Base-by-base conservation (phyloP, 2,329 filamentous ascomycete genomes). In the Fusarium chaquense region DNA sequence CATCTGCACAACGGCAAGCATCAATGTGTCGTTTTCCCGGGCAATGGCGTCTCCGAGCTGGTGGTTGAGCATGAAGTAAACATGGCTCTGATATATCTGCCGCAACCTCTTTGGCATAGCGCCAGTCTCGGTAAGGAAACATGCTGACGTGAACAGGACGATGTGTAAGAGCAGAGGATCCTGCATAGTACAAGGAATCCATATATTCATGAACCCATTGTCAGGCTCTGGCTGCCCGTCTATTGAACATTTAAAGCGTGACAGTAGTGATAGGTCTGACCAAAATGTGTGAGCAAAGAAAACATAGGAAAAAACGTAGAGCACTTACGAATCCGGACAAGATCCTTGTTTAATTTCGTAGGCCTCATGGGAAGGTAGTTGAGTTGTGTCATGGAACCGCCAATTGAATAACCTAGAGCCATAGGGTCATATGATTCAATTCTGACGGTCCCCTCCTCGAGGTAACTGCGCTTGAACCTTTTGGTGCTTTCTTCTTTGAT, bases 91-190 rank as follows among this genome's bases (percentile, higher is more conserved):
- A 65, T 84, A 79, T 11, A 79, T 74, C 69, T 82, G 79, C 13
- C 83, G 78, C 6, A 82, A 78, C 11, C 78, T 77, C 65, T 82
- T 81, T 43, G 83, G 81, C 4, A 86, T 74, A 38, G 83, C 82
- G 5, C 83, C 81, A 1, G 82, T 83, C 69, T 87, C 85, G 38
- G 82, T 79, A 32, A 86, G 77, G 69, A 86, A 86, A 70, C 84
- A 85, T 1, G 84, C 81, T 0, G 85, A 81, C 9, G 84, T 84
- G 69, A 84, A 86, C 6, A 86, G 79, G 36, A 84, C 80, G 11
- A 85, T 81, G 49, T 85, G 83, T 0, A 82, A 75, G 12, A 86
- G 77, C 5, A 87, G 77, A 6, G 82, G 83, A n/a, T 84, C 83
- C 56, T 86, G 82, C 13, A 86, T 76, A 46, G 80, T 83, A 65